Evolutionary conservation across 1,284 basidiomycete genomes (phyloP), one percentile per base, ranked within the genome.

Genomic region (Sporisorium exsertum): DNA sequence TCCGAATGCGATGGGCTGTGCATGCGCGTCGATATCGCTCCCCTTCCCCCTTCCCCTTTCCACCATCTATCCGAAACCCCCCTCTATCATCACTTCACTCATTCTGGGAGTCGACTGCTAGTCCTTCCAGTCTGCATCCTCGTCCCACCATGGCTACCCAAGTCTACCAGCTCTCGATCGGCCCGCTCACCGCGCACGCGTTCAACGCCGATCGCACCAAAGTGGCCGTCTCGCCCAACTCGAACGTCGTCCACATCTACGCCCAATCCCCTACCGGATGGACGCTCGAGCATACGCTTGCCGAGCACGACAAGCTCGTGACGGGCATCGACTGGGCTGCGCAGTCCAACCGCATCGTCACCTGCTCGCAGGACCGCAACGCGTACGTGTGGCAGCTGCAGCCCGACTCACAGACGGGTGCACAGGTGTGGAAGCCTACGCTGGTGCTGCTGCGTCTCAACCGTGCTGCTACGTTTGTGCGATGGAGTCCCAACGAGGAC

Each of bases 251-350:
- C 5, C 91, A 93, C 86, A 93, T 99, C 85, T 93, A 93, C 83
- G 68, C 77, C 12, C 37, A 64, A 12, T 55, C 78, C 5, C 24
- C 65, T 20, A 16, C 42, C 54, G 63, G 58, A 66, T 98, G 95
- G 94, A 88, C 89, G 27, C 87, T 91, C 20, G 89, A 90, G 15
- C 92, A 94, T 81, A 93, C 91, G 0, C 90, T 99, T 24, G 88
- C 93, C 18, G 95, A 98, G 90, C 97, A 99, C 87, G 97, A 99
- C 89, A 99, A 99, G 88, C 88, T 92, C 74, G 93, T 99, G 87
- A 99, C 96, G 2, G 95, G 94, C 66, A 97, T 99, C 86, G 96
- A 98, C 87, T 99, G 97, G 97, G 97, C 96, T 3, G 94, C 95
- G 10, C 90, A 90, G 80, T 93, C 95, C 55, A 98, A 99, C 87